Evolutionary conservation across 2,329 filamentous ascomycete genomes (phyloP), one percentile per base, ranked within the genome.

Genomic region (Botrytis porri): DNA sequence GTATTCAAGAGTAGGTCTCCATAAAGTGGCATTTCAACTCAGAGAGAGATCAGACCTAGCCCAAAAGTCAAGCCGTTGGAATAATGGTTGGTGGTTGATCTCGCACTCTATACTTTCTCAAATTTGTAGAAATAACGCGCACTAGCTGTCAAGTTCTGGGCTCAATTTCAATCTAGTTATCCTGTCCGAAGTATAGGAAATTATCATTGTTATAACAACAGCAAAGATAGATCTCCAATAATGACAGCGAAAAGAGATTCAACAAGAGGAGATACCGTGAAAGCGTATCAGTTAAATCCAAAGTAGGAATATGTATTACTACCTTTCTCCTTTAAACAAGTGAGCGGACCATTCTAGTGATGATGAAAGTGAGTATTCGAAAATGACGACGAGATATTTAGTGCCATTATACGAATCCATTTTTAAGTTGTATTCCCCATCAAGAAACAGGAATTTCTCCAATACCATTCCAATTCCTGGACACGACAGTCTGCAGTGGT

Each of bases 61-160:
- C 1, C 1, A 22, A 25, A 4, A 12, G 7, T 18, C 2, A 8
- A 3, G 14, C 22, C 9, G 0, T 3, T 20, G 7, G 4, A 22
- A 3, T 45, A 7, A 45, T 22, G 1, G 8, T 9, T 45, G 2
- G 22, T 22, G 1, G 8, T 45, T 45, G 18, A 20, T 25, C 22
- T 48, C 9, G 4, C 45, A 48, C 45, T 48, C 45, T 51, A 14
- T 14, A n/a, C 9, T 51, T n/a, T 7, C 48, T 51, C 10, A 14
- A 12, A n/a, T 14, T n/a, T 12, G 4, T 14, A 14, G 25, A 2
- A 14, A 3, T 12, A 51, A 6, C 12, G 10, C 25, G 1, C 48
- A n/a, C 4, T 51, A 14, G 25, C 48, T 51, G 25, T 51, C 4
- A 12, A 5, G 10, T n/a, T 51, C 45, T 51, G 48, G 5, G 25